Evolutionary conservation across 176 grass and related monocot genomes (phyloP).

Genomic region (Lolium rigidum): DNA sequence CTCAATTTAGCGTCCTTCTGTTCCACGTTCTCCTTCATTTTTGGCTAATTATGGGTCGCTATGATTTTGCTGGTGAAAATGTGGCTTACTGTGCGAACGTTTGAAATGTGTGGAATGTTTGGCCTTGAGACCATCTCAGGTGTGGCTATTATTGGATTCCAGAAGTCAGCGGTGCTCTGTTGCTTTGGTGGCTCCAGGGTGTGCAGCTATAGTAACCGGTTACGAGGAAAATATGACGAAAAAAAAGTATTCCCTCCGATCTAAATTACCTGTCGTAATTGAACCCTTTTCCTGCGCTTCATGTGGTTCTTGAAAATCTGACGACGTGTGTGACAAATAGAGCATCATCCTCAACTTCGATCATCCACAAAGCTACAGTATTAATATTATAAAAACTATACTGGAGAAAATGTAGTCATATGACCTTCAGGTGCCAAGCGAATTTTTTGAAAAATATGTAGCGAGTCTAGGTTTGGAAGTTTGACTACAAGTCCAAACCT

Average conservation of each 20-base stretch:
- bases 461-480: not conserved
- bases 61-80: constrained; percentile 21
- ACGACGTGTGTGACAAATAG: not conserved
- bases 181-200: not conserved
- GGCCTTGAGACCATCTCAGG: not conserved
- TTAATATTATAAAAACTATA: not conserved
- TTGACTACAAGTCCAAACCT: not conserved
- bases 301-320: not conserved
- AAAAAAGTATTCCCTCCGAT: not conserved
- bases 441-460: too few species aligned
- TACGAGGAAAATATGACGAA: not conserved
- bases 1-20: not conserved
- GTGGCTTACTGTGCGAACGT: constrained; percentile 3
- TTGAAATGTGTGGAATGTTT: not conserved
- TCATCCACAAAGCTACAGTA: not conserved
- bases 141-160: not conserved
- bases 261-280: not conserved
- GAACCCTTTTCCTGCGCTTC: not conserved
- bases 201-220: constrained; percentile 2
- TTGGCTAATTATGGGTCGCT: not conserved
- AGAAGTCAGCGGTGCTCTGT: constrained; percentile 4
- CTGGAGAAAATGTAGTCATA: not conserved
- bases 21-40: constrained; percentile 13
- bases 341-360: not conserved
- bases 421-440: not conserved